Percentiles rank a stretch among this genome's conserved stretches.
These are phyloP conservation scores for Wickerhamomyces sp. DNA, from an alignment of 1,139 yeast species.

Conservation along the genomic window DNA sequence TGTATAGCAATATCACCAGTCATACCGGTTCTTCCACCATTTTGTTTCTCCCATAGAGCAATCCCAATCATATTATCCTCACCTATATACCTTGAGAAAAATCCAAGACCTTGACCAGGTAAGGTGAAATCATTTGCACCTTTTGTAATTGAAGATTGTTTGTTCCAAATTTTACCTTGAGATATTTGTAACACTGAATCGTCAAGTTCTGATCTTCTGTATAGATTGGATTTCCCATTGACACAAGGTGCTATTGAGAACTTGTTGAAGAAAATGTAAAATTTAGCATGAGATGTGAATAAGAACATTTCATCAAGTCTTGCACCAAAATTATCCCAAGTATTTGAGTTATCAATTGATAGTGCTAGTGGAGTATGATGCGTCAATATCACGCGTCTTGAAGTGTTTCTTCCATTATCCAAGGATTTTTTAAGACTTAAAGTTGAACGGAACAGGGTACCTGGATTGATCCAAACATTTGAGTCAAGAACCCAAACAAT, in stretches of 20 bases:
- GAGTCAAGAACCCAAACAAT: constrained; percentile 86
- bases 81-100: constrained; percentile 79
- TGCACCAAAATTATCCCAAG: constrained; percentile 46
- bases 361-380: constrained; percentile 78
- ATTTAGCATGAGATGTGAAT: constrained; percentile 78
- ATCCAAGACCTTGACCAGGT: constrained; percentile 41
- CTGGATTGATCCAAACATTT: constrained; percentile 73
- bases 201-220: constrained; percentile 66
- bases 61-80: constrained; percentile 94
- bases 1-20: constrained; percentile 78
- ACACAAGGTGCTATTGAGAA: constrained; percentile 85
- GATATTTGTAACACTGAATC: constrained; percentile 43
- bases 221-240: constrained; percentile 85
- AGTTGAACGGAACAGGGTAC: constrained; percentile 64
- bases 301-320: constrained; percentile 81
- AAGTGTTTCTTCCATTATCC: constrained; percentile 42
- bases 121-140: constrained; percentile 14
- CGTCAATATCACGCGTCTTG: constrained; percentile 56
- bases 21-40: constrained; percentile 70
- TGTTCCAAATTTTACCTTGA: constrained; percentile 24
- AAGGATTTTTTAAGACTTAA: constrained; percentile 41
- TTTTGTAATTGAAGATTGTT: constrained; percentile 25
- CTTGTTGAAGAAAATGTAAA: constrained; percentile 72
- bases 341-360: constrained; percentile 26
- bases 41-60: constrained; percentile 65